These are phyloP conservation scores for Termitomyces eurrhizus DNA, from an alignment of 768 basidiomycete genomes.

Conservation along the genomic window DNA sequence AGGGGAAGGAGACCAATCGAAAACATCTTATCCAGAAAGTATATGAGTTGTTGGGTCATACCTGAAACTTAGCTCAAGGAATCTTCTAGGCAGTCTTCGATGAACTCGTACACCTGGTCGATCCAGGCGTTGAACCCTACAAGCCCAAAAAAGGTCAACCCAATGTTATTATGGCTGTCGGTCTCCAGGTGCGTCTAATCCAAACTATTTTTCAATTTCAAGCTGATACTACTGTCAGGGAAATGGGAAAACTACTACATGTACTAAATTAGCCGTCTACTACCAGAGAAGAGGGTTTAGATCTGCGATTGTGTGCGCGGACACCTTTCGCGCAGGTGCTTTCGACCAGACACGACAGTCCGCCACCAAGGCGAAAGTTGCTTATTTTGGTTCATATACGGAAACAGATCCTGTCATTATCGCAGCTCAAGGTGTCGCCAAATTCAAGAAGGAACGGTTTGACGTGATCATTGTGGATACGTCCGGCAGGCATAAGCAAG, in stretches of 20 bases:
- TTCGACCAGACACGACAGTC: slow-evolving; percentile 99
- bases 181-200: slow-evolving; percentile 68
- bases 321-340: slow-evolving; percentile 98
- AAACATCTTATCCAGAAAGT: slow-evolving; percentile 94
- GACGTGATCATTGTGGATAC: slow-evolving; percentile 99
- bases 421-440: slow-evolving; percentile 89
- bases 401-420: slow-evolving; percentile 97
- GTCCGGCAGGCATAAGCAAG: slow-evolving; percentile 95
- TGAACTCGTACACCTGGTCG: slow-evolving; percentile 91
- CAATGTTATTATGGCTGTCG: slow-evolving; percentile 97
- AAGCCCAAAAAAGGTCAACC: slow-evolving; percentile 94
- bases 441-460: slow-evolving; percentile 98
- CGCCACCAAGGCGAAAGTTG: slow-evolving; percentile 97
- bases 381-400: slow-evolving; percentile 98
- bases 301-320: slow-evolving; percentile 95
- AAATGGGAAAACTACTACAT: slow-evolving; percentile 98
- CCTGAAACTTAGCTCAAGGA: background rate
- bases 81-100: slow-evolving; percentile 85
- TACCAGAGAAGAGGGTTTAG: slow-evolving; percentile 97
- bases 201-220: background rate
- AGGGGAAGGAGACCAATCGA: slow-evolving; percentile 74
- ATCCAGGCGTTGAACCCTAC: slow-evolving; percentile 93
- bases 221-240: slow-evolving; percentile 46
- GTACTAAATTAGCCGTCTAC: slow-evolving; percentile 97
- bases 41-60: background rate